These are phyloP conservation scores for Kurtzmaniella quercitrusa DNA, from an alignment of 1,139 yeast genomes.

Conservation along the genomic window DNA sequence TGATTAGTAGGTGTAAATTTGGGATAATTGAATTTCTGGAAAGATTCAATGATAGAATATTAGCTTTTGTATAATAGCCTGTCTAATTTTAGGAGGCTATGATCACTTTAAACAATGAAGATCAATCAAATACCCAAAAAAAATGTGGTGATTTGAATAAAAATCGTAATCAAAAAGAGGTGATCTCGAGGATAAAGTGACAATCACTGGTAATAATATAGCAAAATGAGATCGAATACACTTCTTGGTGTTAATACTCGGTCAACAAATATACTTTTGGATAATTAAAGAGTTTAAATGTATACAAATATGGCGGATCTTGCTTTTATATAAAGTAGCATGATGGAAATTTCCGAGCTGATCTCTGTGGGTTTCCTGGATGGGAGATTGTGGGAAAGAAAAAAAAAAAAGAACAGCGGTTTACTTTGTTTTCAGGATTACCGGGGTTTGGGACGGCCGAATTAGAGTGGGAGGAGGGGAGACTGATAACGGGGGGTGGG, in stretches of 20 bases:
- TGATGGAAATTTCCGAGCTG: neutral
- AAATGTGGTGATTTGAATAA: neutral
- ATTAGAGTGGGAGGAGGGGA: too few species aligned
- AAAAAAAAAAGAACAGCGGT: neutral
- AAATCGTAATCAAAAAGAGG: neutral
- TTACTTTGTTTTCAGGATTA: neutral
- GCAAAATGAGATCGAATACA: neutral
- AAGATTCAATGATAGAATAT: too few species aligned
- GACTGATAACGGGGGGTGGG: neutral
- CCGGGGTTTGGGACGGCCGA: neutral
- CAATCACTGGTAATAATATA: neutral
- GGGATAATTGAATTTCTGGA: neutral
- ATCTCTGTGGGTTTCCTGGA: neutral
- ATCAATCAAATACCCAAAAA: too few species aligned
- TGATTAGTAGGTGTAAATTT: neutral
- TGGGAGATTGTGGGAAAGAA: neutral
- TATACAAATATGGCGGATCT: too few species aligned
- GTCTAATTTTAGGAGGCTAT: too few species aligned
- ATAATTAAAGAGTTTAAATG: too few species aligned
- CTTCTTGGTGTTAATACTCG: neutral
- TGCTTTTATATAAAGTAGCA: neutral
- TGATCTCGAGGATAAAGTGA: neutral
- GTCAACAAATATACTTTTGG: neutral
- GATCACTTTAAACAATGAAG: too few species aligned
- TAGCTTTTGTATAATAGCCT: too few species aligned